Evolutionary conservation across 805 yeast species (phyloP), one percentile per base, ranked within the genome.

Genomic region (Ogataea parapolymorpha): DNA sequence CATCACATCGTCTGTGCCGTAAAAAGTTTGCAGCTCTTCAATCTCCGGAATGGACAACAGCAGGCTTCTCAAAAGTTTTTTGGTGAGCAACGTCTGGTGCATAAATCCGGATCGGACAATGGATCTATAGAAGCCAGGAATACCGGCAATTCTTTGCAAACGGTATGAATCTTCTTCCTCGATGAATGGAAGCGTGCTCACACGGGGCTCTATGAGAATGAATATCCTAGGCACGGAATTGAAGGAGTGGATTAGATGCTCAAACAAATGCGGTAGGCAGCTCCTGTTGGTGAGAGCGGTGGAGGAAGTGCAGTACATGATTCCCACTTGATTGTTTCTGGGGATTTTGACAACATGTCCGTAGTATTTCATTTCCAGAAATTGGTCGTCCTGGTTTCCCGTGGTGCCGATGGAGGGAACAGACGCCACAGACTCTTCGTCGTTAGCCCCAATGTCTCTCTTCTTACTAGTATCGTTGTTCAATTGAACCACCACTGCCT

Each of bases 41-140:
- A 45, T 41, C 24, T 44, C 46, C 3, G 42, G 35, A n/a, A 37
- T 39, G 15, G 50, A 50, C 7, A 40, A 16, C 23, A 59, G 26
- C 25, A 62, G 49, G 3, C 42, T 46, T 15, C 46, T 48, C 12
- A 62, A 23, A 11, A 61, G 34, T 9, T 18, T 16, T 20, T 42
- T 56, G 37, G 48, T 47, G 15, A 65, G 38, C 15, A 32, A 39
- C 3, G 59, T 50, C 14, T 50, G 51, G 32, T 71, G 75, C 74
- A 70, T 71, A 54, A 74, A 76, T 3, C 81, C 81, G 43, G 67
- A 74, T 18, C 75, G 60, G 6, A 75, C 48, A 12, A 74, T 60
- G 44, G 79, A 74, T 43, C 74, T 59, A 59, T 70, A 72, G 49
- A 74, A 72, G 1, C 79, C 77, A 2, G 68, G 64, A 18, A 70